Conservation (phyloP, 2,329 filamentous ascomycete species). For the Sporothrix brunneoviolacea region DNA sequence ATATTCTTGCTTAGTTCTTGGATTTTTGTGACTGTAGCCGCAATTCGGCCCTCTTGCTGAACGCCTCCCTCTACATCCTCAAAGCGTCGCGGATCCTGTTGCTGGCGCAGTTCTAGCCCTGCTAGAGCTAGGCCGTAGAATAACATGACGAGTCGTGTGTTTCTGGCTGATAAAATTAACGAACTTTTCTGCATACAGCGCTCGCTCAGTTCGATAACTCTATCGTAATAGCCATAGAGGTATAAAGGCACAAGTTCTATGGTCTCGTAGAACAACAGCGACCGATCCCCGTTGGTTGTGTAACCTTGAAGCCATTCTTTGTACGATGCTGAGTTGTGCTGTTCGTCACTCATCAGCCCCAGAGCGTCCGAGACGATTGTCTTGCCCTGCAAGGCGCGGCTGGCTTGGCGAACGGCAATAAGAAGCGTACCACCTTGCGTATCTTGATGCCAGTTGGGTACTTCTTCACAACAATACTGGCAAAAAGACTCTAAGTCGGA, state of each 20-base stretch:
- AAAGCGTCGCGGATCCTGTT: conserved; percentile 39
- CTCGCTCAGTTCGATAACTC: conserved; percentile 51
- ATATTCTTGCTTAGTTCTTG: conserved; percentile 52
- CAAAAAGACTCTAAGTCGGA: conserved; percentile 65
- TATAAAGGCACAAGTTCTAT: conserved; percentile 58
- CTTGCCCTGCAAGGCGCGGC: conserved; percentile 68
- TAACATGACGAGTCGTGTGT: conserved; percentile 50
- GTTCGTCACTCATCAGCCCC: conserved; percentile 60
- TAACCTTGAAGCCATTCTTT: conserved; percentile 50
- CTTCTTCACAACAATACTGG: conserved; percentile 65
- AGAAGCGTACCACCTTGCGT: conserved; percentile 65
- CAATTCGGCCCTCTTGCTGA: conserved; percentile 22
- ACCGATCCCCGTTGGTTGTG: conserved; percentile 54
- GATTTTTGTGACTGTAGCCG: conserved; percentile 47
- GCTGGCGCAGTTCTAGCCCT: conserved; percentile 42
- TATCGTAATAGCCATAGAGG: conserved; percentile 56
- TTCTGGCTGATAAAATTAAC: conserved; percentile 53
- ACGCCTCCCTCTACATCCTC: conserved; percentile 34
- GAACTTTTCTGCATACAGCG: conserved; percentile 40
- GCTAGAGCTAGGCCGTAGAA: conserved; percentile 54
- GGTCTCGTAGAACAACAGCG: conserved; percentile 61
- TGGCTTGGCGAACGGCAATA: conserved; percentile 58
- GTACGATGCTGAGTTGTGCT: conserved; percentile 53
- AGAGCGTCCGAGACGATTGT: conserved; percentile 46
- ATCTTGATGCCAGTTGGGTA: conserved; percentile 65